Evolutionary conservation across 352 stramenopile species (phyloP).

Genomic region (Phytophthora cryptogea): DNA sequence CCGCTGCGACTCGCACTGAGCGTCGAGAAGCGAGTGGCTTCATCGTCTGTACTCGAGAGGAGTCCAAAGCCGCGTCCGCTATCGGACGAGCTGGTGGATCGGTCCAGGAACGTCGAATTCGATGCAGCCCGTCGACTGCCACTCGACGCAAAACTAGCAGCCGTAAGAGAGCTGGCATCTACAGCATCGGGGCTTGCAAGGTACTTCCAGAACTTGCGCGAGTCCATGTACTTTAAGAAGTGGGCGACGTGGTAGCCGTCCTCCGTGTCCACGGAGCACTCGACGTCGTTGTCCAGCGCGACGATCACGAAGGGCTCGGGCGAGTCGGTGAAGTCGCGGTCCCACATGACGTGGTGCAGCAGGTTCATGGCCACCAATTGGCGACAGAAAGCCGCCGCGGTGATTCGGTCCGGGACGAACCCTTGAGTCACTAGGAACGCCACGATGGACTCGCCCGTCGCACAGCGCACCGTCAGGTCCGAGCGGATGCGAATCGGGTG

Average conservation of each 20-base stretch:
- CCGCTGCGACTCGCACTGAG: slow-evolving; percentile 20
- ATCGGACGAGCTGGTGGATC: slow-evolving; percentile 28
- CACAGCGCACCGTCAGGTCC: slow-evolving; percentile 63
- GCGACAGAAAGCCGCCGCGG: slow-evolving; percentile 57
- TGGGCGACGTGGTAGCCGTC: slow-evolving; percentile 69
- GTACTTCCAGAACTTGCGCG: slow-evolving; percentile 82
- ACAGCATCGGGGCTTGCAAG: slow-evolving; percentile 40
- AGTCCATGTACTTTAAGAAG: slow-evolving; percentile 84
- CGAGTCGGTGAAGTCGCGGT: slow-evolving; percentile 83
- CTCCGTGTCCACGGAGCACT: slow-evolving; percentile 5
- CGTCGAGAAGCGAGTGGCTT: slow-evolving; percentile 25
- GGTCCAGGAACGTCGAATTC: slow-evolving; percentile 16
- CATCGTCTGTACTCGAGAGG: slow-evolving; percentile 16
- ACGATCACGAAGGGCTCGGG: slow-evolving; percentile 75
- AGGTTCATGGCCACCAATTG: slow-evolving; percentile 84
- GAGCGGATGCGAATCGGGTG: slow-evolving; percentile 72
- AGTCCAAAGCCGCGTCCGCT: slow-evolving; percentile 20
- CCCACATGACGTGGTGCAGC: slow-evolving; percentile 85
- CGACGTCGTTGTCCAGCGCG: slow-evolving; percentile 51
- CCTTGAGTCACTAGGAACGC: slow-evolving; percentile 62
- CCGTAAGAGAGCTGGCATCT: slow-evolving; percentile 28
- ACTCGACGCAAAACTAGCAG: slow-evolving; percentile 29
- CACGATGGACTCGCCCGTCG: slow-evolving; percentile 72
- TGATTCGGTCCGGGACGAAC: slow-evolving; percentile 52
- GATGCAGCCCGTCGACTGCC: slow-evolving; percentile 27